phyloP scores from a whole-genome alignment of 306 rosid genomes.

The Potentilla sterilis region DNA sequence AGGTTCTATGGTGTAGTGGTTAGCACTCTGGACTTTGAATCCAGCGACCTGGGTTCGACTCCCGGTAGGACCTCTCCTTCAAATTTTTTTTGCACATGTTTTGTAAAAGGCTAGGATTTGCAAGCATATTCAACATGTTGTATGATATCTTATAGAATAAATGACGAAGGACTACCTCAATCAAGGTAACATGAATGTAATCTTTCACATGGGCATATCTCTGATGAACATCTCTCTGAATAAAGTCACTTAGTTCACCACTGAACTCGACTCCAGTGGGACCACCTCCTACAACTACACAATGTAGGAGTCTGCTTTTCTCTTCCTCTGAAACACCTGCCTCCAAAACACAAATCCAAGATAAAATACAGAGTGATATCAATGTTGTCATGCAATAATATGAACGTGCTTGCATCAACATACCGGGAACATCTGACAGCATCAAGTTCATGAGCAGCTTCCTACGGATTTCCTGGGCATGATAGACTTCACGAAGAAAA shows the following conservation, averaged over 20 bases:
- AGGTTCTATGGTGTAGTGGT: constrained; percentile 9
- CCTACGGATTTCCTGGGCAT: constrained; percentile 97
- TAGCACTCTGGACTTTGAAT: constrained; percentile 13
- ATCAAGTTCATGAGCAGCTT: constrained; percentile 85
- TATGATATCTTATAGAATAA: not conserved
- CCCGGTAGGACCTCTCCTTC: not conserved
- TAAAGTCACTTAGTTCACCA: constrained; percentile 97
- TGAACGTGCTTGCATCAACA: constrained; percentile 9
- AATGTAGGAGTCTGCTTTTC: constrained; percentile 76
- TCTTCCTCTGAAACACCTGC: constrained; percentile 78
- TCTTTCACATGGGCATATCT: constrained; percentile 91
- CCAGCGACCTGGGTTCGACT: constrained; percentile 7
- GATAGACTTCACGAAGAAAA: constrained; percentile 92
- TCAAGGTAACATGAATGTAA: constrained; percentile 78
- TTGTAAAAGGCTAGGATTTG: not conserved
- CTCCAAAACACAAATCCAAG: constrained; percentile 27
- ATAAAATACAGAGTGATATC: constrained; percentile 5
- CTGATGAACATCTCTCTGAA: constrained; percentile 74
- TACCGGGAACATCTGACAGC: constrained; percentile 92
- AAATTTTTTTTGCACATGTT: not conserved
- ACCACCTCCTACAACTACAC: constrained; percentile 98
- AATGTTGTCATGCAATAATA: not conserved
- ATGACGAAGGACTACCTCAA: constrained; percentile 63
- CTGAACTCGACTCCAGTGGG: constrained; percentile 99
- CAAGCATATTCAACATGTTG: constrained; percentile 5